These are phyloP conservation scores for Boehmeria nivea DNA, from an alignment of 306 rosid species.

Conservation along the genomic window DNA sequence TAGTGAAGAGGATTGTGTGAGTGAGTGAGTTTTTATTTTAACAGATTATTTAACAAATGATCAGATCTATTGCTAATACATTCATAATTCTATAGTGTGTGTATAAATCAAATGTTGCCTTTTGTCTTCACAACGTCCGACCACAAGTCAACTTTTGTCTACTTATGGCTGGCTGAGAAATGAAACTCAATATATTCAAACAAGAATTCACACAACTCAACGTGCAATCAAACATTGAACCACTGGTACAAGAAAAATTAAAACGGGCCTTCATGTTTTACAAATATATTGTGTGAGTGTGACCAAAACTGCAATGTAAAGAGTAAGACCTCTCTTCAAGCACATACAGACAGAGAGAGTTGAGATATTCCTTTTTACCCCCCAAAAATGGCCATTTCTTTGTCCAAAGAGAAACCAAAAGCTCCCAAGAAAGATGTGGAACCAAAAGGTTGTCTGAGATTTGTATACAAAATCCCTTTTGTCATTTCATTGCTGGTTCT, in stretches of 20 bases:
- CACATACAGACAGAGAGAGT: slow-evolving; percentile 1
- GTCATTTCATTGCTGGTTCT: slow-evolving; percentile 42
- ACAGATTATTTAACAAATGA: no score
- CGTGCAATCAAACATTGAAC: slow-evolving; percentile 27
- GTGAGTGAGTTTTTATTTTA: no score
- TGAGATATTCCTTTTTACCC: neutral
- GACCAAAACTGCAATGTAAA: neutral
- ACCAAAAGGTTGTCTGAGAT: no score
- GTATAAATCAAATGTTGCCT: no score
- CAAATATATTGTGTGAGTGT: slow-evolving; percentile 1
- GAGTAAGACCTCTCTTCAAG: slow-evolving; percentile 10
- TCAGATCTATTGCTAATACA: no score
- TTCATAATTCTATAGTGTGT: no score
- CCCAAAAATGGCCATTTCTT: slow-evolving; percentile 39
- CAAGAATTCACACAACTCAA: slow-evolving; percentile 3
- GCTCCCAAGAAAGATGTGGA: slow-evolving; percentile 26
- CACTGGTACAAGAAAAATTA: neutral
- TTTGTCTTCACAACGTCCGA: no score
- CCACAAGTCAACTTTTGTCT: no score
- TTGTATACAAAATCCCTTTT: slow-evolving; percentile 34
- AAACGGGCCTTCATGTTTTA: slow-evolving; percentile 52
- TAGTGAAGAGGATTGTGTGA: no score
- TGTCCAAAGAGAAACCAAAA: slow-evolving; percentile 43
- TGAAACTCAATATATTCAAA: no score
- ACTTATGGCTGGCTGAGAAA: no score